phyloP scores from a whole-genome alignment of 116 monocot species.

The Dioscorea cayenensis region DNA sequence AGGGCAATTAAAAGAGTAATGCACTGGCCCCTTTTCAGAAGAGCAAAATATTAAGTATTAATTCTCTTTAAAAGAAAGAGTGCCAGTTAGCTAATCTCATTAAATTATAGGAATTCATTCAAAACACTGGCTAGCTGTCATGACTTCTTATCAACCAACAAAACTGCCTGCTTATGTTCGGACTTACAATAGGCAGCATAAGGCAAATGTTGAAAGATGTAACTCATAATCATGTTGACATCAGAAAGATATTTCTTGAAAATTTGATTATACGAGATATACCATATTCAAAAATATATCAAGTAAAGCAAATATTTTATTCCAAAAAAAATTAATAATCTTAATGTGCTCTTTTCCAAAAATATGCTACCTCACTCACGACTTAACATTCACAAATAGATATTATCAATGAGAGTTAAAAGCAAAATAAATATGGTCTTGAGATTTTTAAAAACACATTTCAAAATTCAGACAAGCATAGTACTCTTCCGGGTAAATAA shows the following conservation, averaged over 20 bases:
- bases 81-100: background rate
- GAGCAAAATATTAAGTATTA: background rate
- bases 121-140: too few species aligned
- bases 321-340: too few species aligned
- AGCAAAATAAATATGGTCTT: background rate
- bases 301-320: too few species aligned
- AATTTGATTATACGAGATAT: background rate
- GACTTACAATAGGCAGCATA: background rate
- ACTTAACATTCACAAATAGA: background rate
- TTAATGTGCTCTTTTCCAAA: too few species aligned
- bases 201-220: background rate
- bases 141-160: too few species aligned
- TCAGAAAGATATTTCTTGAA: background rate
- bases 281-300: too few species aligned
- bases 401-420: too few species aligned
- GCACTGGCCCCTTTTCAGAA: background rate
- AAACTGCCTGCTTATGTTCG: background rate
- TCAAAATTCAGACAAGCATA: background rate
- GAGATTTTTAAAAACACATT: too few species aligned
- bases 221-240: background rate
- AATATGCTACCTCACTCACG: too few species aligned
- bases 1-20: background rate
- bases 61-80: background rate
- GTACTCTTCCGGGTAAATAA: background rate
- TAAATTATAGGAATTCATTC: too few species aligned